A percentile compares a stretch with the other conserved stretches of the same genome.
Conservation (phyloP, 2,329 filamentous ascomycete genomes). For the Colletotrichum liaoningense region DNA sequence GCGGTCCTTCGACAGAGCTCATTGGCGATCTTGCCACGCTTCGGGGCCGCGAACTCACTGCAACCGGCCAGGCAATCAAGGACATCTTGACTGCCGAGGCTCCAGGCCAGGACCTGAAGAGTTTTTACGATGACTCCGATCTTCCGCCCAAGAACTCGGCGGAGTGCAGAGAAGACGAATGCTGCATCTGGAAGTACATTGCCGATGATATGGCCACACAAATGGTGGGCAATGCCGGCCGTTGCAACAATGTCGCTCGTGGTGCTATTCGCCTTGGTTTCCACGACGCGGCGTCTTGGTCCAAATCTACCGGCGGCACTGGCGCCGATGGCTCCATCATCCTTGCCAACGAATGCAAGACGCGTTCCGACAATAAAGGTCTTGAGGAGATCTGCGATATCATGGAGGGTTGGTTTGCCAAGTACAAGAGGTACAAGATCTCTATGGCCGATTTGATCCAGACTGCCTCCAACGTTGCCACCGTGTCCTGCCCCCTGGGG, state of each 20-base stretch:
- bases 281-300: slow-evolving; percentile 60
- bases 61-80: slow-evolving; percentile 50
- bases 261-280: slow-evolving; percentile 59
- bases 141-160: slow-evolving; percentile 37
- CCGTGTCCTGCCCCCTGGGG: slow-evolving; percentile 56
- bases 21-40: slow-evolving; percentile 53
- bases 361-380: slow-evolving; percentile 57
- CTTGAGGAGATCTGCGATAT: slow-evolving; percentile 55
- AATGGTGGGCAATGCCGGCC: slow-evolving; percentile 50
- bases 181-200: slow-evolving; percentile 59
- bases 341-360: slow-evolving; percentile 51
- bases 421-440: slow-evolving; percentile 55
- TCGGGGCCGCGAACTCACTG: slow-evolving; percentile 44
- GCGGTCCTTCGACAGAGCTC: slow-evolving; percentile 35
- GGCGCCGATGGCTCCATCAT: slow-evolving; percentile 61
- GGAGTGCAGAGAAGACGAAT: slow-evolving; percentile 51
- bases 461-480: slow-evolving; percentile 62
- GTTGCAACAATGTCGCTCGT: slow-evolving; percentile 57
- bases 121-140: slow-evolving; percentile 36
- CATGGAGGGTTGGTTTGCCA: slow-evolving; percentile 52
- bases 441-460: slow-evolving; percentile 67
- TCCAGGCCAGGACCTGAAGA: slow-evolving; percentile 39
- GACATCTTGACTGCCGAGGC: slow-evolving; percentile 47
- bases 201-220: slow-evolving; percentile 49
- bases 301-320: slow-evolving; percentile 49